phyloP scores from a whole-genome alignment of 1,284 basidiomycete genomes.

The Rhizopogon parksii region DNA sequence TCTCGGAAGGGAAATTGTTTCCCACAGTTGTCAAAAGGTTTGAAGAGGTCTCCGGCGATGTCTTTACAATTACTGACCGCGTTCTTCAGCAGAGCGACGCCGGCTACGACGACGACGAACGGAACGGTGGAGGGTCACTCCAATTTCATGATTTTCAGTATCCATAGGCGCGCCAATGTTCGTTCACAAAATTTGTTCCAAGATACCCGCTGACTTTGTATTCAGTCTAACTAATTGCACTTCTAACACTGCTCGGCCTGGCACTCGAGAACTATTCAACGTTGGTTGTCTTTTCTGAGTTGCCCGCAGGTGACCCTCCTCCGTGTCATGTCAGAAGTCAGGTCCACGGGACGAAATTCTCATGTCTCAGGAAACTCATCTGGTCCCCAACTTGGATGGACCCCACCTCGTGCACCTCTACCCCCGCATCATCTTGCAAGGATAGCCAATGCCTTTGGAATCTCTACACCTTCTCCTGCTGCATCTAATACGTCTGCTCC shows the following conservation, averaged over 20 bases:
- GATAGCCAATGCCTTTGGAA: slow-evolving; percentile 74
- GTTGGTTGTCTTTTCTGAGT: background rate
- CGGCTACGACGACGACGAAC: background rate
- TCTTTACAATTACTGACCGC: background rate
- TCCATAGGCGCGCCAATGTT: background rate
- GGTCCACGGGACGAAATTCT: slow-evolving; percentile 13
- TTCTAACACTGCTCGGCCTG: background rate
- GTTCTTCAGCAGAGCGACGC: background rate
- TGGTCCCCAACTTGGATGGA: slow-evolving; percentile 36
- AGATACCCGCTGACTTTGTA: too few species aligned
- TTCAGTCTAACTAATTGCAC: too few species aligned
- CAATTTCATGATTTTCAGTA: background rate
- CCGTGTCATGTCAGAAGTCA: slow-evolving; percentile 6
- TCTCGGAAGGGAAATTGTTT: background rate
- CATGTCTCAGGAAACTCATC: slow-evolving; percentile 7
- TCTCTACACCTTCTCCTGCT: slow-evolving; percentile 62
- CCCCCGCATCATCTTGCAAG: slow-evolving; percentile 70
- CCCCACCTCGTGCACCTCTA: slow-evolving; percentile 60
- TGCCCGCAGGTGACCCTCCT: background rate
- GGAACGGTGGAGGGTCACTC: background rate
- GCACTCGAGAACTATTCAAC: background rate
- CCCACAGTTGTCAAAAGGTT: background rate
- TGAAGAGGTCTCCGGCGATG: background rate
- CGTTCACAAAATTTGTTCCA: background rate
- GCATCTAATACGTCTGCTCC: slow-evolving; percentile 29